Evolutionary conservation across 2,329 filamentous ascomycete species (phyloP), one percentile per base, ranked within the genome.

Genomic region (Myriosclerotinia curreyana): DNA sequence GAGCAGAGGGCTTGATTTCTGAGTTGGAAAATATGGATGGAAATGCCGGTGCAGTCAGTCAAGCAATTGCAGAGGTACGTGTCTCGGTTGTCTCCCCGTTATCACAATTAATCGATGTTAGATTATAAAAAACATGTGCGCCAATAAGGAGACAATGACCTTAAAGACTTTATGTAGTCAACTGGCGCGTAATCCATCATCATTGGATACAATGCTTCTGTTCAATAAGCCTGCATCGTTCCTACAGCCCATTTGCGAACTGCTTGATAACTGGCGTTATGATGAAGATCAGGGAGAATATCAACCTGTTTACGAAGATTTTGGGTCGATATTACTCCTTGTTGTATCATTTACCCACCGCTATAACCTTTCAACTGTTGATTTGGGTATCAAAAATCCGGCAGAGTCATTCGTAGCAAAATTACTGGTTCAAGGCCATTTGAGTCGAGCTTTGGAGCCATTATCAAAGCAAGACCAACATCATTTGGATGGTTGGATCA

Each of bases 21-120:
- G 92, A 96, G 71, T 80, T 99, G 31, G 92, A 96, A 64, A 89
- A 88, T 59, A 92, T 95, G 83, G 91, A 96, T 71, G 94, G 94
- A 1, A 97, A 97, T 75, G 91, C 91, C 2, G 92, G 91, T 2
- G 91, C 92, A 2, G 91, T 96, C 22, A 90, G 89, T 59, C 86
- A 88, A 66, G 93, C 92, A 3, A 80, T 93, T 52, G 84, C 87
- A 48, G 89, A 91, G 79, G 87, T 88, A 74, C 48, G 64, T 70
- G 80, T 22, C 34, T 34, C 36, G 9, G 6, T 34, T 49, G 8
- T 5, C 28, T 25, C 15, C 28, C 20, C 17, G n/a, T 52, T 49
- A 46, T 3, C 15, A 58, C 50, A 48, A 44, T 64, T 73, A 66
- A 73, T 14, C 12, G 14, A 36, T 17, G 46, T 11, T 52, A 89